Conservation (phyloP, 768 basidiomycete genomes). For the Baorangia bicolor region DNA sequence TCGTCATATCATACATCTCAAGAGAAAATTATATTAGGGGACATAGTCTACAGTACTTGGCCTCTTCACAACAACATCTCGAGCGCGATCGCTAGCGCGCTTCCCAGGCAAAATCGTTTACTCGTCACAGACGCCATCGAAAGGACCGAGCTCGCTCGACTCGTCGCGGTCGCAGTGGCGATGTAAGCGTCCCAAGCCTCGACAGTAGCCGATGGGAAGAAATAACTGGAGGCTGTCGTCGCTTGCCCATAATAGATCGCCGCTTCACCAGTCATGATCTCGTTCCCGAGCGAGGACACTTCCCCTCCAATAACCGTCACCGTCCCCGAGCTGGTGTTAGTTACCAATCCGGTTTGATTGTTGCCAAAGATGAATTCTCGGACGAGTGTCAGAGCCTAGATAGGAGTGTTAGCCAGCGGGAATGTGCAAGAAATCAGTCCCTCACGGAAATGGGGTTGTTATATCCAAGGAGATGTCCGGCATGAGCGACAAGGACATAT, state of each 20-base stretch:
- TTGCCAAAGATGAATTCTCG: conserved; percentile 68
- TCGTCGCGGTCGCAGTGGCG: conserved; percentile 33
- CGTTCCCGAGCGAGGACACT: conserved; percentile 43
- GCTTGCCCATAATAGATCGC: conserved; percentile 54
- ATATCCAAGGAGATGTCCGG: conserved; percentile 38
- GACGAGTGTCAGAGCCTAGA: conserved; percentile 56
- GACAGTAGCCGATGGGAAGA: conserved; percentile 55
- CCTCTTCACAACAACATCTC: neutral
- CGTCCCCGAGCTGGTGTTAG: conserved; percentile 23
- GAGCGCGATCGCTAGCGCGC: neutral
- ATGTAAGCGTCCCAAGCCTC: conserved; percentile 60
- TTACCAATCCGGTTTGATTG: conserved; percentile 58
- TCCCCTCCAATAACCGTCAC: conserved; percentile 49
- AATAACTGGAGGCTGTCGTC: conserved; percentile 48
- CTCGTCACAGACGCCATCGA: neutral
- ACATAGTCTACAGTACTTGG: neutral
- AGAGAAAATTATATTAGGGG: too few relatives aligned
- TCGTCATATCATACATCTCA: neutral
- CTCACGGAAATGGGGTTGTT: conserved; percentile 44
- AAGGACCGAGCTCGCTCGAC: neutral
- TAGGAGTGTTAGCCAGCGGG: neutral
- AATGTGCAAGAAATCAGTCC: conserved; percentile 10
- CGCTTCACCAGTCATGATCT: conserved; percentile 51
- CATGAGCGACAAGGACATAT: conserved; percentile 40
- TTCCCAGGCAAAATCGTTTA: neutral